phyloP scores from a whole-genome alignment of 1,284 basidiomycete species.

The Microbotryum saponariae region DNA sequence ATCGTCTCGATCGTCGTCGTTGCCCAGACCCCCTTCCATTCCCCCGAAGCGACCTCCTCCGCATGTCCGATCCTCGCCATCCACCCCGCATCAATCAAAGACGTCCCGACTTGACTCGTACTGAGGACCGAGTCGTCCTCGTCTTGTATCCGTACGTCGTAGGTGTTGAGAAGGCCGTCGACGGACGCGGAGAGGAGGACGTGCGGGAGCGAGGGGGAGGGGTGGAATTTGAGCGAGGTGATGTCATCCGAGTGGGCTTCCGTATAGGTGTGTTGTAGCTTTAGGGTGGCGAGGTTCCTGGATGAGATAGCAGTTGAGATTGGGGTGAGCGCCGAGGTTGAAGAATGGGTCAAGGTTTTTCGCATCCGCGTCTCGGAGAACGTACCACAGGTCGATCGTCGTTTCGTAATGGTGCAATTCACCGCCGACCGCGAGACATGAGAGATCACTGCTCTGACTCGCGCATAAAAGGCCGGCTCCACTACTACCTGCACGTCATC shows the following conservation, averaged over 20 bases:
- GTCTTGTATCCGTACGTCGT: slow-evolving; percentile 43
- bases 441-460: slow-evolving; percentile 28
- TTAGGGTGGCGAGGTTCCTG: slow-evolving; percentile 42
- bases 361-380: neutral
- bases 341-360: no score
- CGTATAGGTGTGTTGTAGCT: slow-evolving; percentile 43
- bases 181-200: slow-evolving; percentile 46
- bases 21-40: slow-evolving; percentile 26
- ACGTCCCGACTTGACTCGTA: slow-evolving; percentile 33
- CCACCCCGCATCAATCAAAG: slow-evolving; percentile 30
- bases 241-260: slow-evolving; percentile 49
- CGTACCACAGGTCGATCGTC: slow-evolving; percentile 45
- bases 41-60: slow-evolving; percentile 1
- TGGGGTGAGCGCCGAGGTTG: neutral
- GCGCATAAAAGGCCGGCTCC: slow-evolving; percentile 29
- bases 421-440: slow-evolving; percentile 43
- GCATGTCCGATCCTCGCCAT: slow-evolving; percentile 21
- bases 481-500: slow-evolving; percentile 12
- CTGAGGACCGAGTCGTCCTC: slow-evolving; percentile 46
- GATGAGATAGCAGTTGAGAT: neutral
- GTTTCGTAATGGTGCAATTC: slow-evolving; percentile 45
- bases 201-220: slow-evolving; percentile 37
- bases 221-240: slow-evolving; percentile 45
- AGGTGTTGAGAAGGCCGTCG: slow-evolving; percentile 46
- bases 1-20: slow-evolving; percentile 35